These are phyloP conservation scores for Salix dunnii DNA, from an alignment of 345 rosid genomes.

Conservation along the genomic window DNA sequence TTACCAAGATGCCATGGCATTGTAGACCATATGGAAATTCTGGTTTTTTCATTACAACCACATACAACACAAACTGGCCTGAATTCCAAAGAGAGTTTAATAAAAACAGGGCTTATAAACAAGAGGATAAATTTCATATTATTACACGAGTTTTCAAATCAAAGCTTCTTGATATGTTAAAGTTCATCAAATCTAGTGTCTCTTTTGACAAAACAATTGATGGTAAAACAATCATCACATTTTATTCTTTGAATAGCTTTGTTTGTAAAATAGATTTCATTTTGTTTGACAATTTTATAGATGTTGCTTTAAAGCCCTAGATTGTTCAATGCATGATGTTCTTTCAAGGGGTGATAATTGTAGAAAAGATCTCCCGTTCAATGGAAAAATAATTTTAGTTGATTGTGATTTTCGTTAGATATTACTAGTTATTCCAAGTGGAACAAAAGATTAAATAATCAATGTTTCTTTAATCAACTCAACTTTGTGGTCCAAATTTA, in stretches of 20 bases:
- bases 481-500: background rate
- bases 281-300: background rate
- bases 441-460: background rate
- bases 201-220: background rate
- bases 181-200: background rate
- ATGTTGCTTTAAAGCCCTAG: no score
- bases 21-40: background rate
- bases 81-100: background rate
- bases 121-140: background rate
- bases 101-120: fast-evolving
- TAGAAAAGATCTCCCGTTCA: background rate
- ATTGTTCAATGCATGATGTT: background rate
- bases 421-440: background rate
- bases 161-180: background rate
- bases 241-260: no score
- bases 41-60: background rate
- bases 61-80: background rate
- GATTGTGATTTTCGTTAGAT: background rate
- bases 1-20: constrained; percentile 1
- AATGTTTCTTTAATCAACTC: background rate
- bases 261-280: no score
- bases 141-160: background rate
- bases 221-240: no score
- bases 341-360: background rate
- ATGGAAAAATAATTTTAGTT: background rate